phyloP scores from a whole-genome alignment of 1,139 yeast species.

The Geotrichum aggregatum region DNA sequence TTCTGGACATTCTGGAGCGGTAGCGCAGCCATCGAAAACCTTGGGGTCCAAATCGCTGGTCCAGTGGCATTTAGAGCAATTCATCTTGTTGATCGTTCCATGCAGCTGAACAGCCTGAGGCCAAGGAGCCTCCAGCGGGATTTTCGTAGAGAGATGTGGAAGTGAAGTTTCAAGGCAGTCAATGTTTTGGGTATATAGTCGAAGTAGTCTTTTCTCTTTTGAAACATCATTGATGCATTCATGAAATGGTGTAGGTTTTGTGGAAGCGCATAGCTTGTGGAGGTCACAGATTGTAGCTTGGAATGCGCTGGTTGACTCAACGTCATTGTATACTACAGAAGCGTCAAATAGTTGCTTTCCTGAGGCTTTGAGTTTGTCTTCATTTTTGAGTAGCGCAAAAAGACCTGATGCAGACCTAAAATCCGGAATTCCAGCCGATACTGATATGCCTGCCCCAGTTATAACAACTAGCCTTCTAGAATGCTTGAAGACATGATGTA shows the following conservation, averaged over 20 bases:
- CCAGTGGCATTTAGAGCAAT: slow-evolving; percentile 71
- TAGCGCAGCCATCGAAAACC: slow-evolving; percentile 32
- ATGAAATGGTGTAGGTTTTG: slow-evolving; percentile 72
- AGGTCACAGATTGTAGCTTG: slow-evolving; percentile 69
- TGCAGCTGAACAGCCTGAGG: slow-evolving; percentile 70
- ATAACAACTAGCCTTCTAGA: slow-evolving; percentile 41
- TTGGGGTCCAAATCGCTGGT: slow-evolving; percentile 43
- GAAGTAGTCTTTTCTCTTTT: slow-evolving; percentile 55
- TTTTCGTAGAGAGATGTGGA: slow-evolving; percentile 47
- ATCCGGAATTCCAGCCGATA: slow-evolving; percentile 88
- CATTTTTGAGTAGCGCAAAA: slow-evolving; percentile 56
- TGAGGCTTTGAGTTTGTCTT: slow-evolving; percentile 41
- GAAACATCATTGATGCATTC: slow-evolving; percentile 56
- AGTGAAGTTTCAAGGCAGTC: slow-evolving; percentile 48
- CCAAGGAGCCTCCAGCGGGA: slow-evolving; percentile 47
- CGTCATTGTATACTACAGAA: slow-evolving; percentile 61
- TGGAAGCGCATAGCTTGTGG: slow-evolving; percentile 52
- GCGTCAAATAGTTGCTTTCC: slow-evolving; percentile 82
- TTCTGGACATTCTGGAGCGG: slow-evolving; percentile 53
- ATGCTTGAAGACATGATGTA: slow-evolving; percentile 39
- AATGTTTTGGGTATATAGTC: slow-evolving; percentile 53
- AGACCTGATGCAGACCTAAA: slow-evolving; percentile 76
- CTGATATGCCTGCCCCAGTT: slow-evolving; percentile 88
- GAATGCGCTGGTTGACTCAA: slow-evolving; percentile 56
- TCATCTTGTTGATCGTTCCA: slow-evolving; percentile 66